Base-by-base conservation (phyloP, 306 rosid genomes). In the Casuarina cunninghamiana region DNA sequence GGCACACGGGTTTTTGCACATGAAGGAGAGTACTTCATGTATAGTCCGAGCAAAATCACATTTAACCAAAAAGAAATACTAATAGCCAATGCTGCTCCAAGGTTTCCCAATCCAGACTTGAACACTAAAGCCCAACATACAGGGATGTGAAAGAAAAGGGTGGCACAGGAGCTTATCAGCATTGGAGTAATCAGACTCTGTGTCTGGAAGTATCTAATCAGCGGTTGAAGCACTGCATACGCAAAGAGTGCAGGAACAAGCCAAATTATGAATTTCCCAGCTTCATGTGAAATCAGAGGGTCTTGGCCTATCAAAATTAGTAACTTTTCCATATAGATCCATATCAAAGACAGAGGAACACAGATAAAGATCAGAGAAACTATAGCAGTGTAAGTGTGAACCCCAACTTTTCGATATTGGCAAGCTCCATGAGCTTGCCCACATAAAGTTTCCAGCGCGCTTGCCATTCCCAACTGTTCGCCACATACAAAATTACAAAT, bases 221-320 rank as follows among this genome's bases (percentile, higher is more conserved):
- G 78, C 2, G 97, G 90, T 58, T 86, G 90, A n/a, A 92, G 86
- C 67, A 80, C 48, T 71, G 90, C 97, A 78, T 75, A 78, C 37
- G 93, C 98, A 67, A 90, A 83, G 74, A 92, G 91, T 69, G 91
- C 86, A 48, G 96, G 98, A 71, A 92, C 26, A 70, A 94, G 96
- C 86, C 91, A 90, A 6, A 79, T 69, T 32, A 70, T 51, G 86
- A 89, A 88, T 60, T 71, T 85, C 0, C 93, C 97, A 7, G 96
- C 91, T 86, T 90, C 93, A 15, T 26, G 81, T 26, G 97, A 84
- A 74, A 94, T 90, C 32, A 80, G 65, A 87, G 97, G 91, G 83
- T 94, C 97, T 79, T 92, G 98, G 5, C 96, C 98, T 41, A 88
- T 42, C 17, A 83, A 80, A 37, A 85, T 21, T 21, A 94, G 89